Conservation (phyloP, 192 early-diverging fungal species). For the Coemansia sp. region DNA sequence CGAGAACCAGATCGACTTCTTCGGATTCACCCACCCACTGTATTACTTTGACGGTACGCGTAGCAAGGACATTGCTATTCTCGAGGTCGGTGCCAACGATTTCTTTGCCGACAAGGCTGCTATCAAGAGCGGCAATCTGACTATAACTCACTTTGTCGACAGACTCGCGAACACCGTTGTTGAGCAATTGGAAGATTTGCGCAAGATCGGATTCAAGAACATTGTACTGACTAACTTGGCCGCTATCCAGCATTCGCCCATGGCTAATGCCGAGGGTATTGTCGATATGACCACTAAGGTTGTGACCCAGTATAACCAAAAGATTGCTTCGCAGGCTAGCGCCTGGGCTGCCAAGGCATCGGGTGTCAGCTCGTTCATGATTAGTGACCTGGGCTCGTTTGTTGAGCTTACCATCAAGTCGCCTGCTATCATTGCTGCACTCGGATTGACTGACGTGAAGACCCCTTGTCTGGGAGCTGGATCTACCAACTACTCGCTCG, state of each 20-base stretch:
- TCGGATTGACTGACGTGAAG: conserved; percentile 33
- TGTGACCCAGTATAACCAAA: conserved; percentile 28
- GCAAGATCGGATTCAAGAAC: conserved; percentile 41
- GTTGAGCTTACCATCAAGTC: conserved; percentile 33
- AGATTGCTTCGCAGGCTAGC: conserved; percentile 12
- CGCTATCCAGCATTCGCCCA: conserved; percentile 40
- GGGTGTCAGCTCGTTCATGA: conserved; percentile 13
- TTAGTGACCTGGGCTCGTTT: conserved; percentile 45
- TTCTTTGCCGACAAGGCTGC: conserved; percentile 32
- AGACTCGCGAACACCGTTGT: conserved; percentile 2
- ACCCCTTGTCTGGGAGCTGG: conserved; percentile 39
- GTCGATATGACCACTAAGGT: conserved; percentile 19
- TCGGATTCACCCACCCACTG: conserved; percentile 19
- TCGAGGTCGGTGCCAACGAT: conserved; percentile 44
- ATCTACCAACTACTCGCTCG: conserved; percentile 36
- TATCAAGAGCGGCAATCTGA: conserved; percentile 14
- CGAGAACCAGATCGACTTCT: conserved; percentile 36
- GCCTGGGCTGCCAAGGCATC: conserved; percentile 32
- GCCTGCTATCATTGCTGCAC: conserved; percentile 14
- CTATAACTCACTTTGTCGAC: conserved; percentile 22
- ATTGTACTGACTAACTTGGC: conserved; percentile 37
- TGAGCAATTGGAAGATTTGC: conserved; percentile 31
- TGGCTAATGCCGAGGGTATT: conserved; percentile 19
- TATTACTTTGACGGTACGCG: conserved; percentile 17
- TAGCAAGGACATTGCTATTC: conserved; percentile 25